phyloP scores from a whole-genome alignment of 306 rosid genomes.

The Hippophae rhamnoides region DNA sequence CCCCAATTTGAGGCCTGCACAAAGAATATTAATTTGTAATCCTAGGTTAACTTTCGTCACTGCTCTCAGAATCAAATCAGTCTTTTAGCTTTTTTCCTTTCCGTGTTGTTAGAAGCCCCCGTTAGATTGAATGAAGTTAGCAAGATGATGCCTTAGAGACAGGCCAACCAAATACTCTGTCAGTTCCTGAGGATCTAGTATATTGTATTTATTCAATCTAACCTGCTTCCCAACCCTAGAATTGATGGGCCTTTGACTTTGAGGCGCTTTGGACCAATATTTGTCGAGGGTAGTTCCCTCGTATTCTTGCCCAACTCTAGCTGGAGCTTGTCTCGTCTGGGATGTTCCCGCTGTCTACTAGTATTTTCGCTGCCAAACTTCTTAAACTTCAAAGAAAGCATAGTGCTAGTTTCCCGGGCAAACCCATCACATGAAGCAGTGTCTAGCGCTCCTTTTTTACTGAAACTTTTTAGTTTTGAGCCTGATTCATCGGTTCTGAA shows the following conservation, averaged over 20 bases:
- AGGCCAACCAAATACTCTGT: conserved; percentile 26
- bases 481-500: conserved; percentile 44
- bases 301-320: conserved; percentile 26
- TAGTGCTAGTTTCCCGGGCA: conserved; percentile 40
- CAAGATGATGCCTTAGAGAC: conserved; percentile 16
- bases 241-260: conserved; percentile 70
- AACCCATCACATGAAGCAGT: conserved; percentile 35
- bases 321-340: conserved; percentile 46
- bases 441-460: conserved; percentile 33
- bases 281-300: conserved; percentile 44
- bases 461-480: conserved; percentile 25
- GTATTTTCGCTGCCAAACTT: conserved; percentile 45
- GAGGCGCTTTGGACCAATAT: conserved; percentile 59
- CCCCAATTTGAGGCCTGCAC: conserved; percentile 86
- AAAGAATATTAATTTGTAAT: conserved; percentile 55
- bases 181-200: conserved; percentile 28
- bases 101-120: conserved; percentile 66
- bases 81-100: conserved; percentile 10
- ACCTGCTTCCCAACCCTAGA: conserved; percentile 57
- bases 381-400: conserved; percentile 57
- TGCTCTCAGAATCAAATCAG: conserved; percentile 64
- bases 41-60: conserved; percentile 55
- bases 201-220: conserved; percentile 31
- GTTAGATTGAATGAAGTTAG: conserved; percentile 58
- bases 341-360: conserved; percentile 50